A percentile compares a stretch with the other conserved stretches of the same genome.
These are phyloP conservation scores for Fusarium poae DNA, from an alignment of 2,329 filamentous ascomycete genomes.

Conservation along the genomic window DNA sequence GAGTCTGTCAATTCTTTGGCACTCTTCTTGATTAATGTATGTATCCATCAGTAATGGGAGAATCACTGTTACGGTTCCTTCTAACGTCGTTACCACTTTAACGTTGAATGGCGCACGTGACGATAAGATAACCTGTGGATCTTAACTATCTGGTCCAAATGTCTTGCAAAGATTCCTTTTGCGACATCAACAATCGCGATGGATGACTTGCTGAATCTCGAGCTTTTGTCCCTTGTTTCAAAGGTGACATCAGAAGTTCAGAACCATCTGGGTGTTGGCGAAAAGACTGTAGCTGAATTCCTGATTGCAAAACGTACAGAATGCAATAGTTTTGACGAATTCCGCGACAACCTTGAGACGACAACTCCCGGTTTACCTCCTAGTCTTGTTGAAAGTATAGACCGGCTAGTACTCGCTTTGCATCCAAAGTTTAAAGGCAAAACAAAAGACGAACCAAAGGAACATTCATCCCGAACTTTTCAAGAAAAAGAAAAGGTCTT, in stretches of 20 bases:
- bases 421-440: constrained; percentile 87
- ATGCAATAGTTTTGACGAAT: constrained; percentile 77
- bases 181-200: constrained; percentile 60
- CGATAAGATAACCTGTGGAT: constrained; percentile 5
- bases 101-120: background rate
- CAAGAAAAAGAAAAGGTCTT: constrained; percentile 90
- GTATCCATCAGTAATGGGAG: too few relatives aligned
- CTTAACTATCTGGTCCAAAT: constrained; percentile 2
- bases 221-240: constrained; percentile 92
- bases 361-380: constrained; percentile 79
- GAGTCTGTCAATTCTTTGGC: background rate
- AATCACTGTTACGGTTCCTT: too few relatives aligned
- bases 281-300: constrained; percentile 97
- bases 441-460: constrained; percentile 56
- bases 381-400: constrained; percentile 90
- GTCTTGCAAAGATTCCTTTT: constrained; percentile 7
- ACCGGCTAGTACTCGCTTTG: constrained; percentile 88
- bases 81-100: too few relatives aligned
- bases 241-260: constrained; percentile 95
- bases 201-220: constrained; percentile 92
- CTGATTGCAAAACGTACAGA: constrained; percentile 90
- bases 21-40: background rate
- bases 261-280: constrained; percentile 90
- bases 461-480: constrained; percentile 59
- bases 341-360: constrained; percentile 76